These are phyloP conservation scores for Penicillium coffeae DNA, from an alignment of 495 filamentous ascomycete genomes.

Conservation along the genomic window DNA sequence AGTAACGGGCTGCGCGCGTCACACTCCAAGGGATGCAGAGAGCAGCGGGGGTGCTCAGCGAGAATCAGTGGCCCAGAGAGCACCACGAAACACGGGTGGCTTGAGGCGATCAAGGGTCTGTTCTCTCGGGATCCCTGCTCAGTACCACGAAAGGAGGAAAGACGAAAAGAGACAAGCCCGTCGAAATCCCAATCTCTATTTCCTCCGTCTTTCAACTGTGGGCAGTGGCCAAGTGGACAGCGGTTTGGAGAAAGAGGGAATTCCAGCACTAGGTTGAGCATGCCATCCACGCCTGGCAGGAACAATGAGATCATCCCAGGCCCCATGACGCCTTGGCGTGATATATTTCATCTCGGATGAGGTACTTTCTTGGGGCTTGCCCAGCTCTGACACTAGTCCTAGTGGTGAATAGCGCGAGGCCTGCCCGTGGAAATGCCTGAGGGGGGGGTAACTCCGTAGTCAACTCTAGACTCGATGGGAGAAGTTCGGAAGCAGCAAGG, in stretches of 20 bases:
- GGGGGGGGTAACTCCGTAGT: too few species aligned
- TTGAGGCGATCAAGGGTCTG: constrained; percentile 32
- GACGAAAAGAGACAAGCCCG: too few species aligned
- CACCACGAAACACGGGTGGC: constrained; percentile 40
- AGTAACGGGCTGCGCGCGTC: constrained; percentile 30
- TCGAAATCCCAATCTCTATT: background rate
- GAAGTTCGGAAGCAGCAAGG: constrained; percentile 4
- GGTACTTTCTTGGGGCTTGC: background rate
- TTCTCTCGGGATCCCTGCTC: constrained; percentile 25
- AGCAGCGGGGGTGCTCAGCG: constrained; percentile 7
- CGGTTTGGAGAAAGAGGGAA: too few species aligned
- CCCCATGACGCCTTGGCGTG: background rate
- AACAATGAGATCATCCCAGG: constrained; percentile 1
- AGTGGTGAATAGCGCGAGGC: too few species aligned
- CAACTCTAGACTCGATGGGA: background rate
- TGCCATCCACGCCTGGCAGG: too few species aligned
- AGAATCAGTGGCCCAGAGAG: constrained; percentile 34
- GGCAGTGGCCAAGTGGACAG: too few species aligned
- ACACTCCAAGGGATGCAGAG: constrained; percentile 26
- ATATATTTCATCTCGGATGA: constrained; percentile 1
- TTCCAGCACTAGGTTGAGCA: too few species aligned
- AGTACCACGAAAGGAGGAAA: constrained; percentile 14
- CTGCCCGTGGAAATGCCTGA: too few species aligned
- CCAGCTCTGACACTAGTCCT: background rate
- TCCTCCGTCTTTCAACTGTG: too few species aligned